Percentiles rank a stretch among this genome's conserved stretches.
These are phyloP conservation scores for Nicotiana tabacum DNA, from an alignment of 257 asterid genomes.

Conservation along the genomic window DNA sequence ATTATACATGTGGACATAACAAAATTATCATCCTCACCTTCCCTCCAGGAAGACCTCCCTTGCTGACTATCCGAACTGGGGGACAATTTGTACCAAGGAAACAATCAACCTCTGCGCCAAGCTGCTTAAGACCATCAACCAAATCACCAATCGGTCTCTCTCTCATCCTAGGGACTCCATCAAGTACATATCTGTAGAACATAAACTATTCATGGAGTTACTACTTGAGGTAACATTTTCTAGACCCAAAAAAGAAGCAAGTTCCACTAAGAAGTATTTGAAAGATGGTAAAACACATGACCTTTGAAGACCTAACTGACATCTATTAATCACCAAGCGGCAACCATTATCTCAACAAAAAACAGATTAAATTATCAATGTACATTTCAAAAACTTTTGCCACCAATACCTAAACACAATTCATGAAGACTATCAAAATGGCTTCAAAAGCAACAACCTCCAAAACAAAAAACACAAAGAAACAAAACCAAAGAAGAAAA, in stretches of 20 bases:
- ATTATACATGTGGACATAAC: conserved; percentile 1
- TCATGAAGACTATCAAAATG: neutral
- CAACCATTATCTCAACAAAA: neutral
- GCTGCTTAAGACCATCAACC: conserved; percentile 94
- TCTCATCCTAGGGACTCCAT: conserved; percentile 99
- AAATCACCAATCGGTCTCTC: conserved; percentile 98
- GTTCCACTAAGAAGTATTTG: too few relatives aligned
- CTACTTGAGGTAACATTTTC: too few relatives aligned
- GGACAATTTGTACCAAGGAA: conserved; percentile 87
- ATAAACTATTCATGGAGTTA: too few relatives aligned
- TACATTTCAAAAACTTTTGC: neutral
- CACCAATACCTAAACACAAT: neutral
- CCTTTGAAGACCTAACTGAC: neutral
- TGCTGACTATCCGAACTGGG: conserved; percentile 86
- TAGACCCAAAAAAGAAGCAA: too few relatives aligned
- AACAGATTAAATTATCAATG: neutral
- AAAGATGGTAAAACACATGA: too few relatives aligned
- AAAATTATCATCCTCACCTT: conserved; percentile 44
- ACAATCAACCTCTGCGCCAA: conserved; percentile 89
- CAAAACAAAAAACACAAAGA: neutral
- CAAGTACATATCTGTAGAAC: conserved; percentile 69
- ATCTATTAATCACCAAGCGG: neutral
- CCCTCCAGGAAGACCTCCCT: conserved; percentile 98
- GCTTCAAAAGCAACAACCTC: neutral
- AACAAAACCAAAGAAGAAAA: neutral